Evolutionary conservation across 345 rosid species (phyloP), one percentile per base, ranked within the genome.

Genomic region (Heritiera fomes): DNA sequence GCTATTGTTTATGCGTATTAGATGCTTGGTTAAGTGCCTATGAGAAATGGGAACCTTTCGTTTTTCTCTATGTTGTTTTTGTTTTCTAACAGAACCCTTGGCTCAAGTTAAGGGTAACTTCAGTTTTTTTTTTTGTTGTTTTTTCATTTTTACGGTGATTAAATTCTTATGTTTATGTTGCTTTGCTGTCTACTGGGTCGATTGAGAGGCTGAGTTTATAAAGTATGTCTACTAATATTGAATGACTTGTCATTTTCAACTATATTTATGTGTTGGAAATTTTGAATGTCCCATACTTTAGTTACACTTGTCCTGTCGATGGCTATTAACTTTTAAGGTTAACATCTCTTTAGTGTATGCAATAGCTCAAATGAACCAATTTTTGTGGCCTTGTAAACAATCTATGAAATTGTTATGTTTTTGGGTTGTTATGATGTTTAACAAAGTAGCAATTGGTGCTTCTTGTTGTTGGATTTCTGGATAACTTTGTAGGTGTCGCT

Each of bases 1-100:
- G 46, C 23, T 46, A 32, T 30, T 46, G 61, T 52, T 76, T 15
- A 17, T 32, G 71, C 70, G 61, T 76, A 34, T 50, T 49, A 63
- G 71, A 65, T 76, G 78, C 17, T 76, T n/a, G 78, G 34, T 75
- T 3, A 75, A 12, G 10, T 75, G 45, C 70, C 43, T 60, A 6
- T 61, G 41, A 8, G 14, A 46, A 46, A 63, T 17, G 14, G 8
- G 1, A 8, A 45, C 61, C 11, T 76, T 61, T 60, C 49, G 28
- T 5, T 20, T 20, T 43, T 23, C 4, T 58, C 1, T 45, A 9
- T 45, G 13, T 75, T 20, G 28, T 23, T 6, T 46, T 18, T 11
- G 7, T 63, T 32, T 49, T 63, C 56, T 49, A 8, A 1, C 28
- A 32, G 59, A 43, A 32, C 30, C 12, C 58, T 28, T 23, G 23